Evolutionary conservation across 2,329 filamentous ascomycete species (phyloP), one percentile per base, ranked within the genome.

Genomic region (Xylaria sp.): DNA sequence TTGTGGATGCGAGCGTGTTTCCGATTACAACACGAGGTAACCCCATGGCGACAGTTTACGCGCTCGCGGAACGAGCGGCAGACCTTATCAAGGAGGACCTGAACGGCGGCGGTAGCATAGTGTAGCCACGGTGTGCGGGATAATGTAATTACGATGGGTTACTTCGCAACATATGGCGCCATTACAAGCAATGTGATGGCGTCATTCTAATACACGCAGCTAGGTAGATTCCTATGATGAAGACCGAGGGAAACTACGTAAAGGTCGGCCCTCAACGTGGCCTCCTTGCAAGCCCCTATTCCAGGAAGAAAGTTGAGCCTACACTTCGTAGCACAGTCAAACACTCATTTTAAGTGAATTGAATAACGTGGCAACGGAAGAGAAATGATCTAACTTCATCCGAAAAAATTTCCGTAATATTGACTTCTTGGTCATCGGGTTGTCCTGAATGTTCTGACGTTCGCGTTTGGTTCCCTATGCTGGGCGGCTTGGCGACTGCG

Each of bases 41-140:
- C n/a, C 50, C 50, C 13, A 52, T 52, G 50, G 20, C 50, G 10
- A 28, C 50, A 13, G 50, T 52, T 12, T 52, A 52, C 28, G 20
- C 50, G 20, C 23, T 52, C 12, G 20, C 50, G 10, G 50, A 52
- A 52, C 50, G 50, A 28, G 50, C 50, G 25, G 50, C 50, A 28
- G 50, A 52, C 50, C 15, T 52, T 15, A 52, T 52, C 50, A 52
- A 52, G 50, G 50, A 52, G 20, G 50, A 28, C 28, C 15, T 52
- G 23, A 28, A 52, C 13, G 20, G n/a, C n/a, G n/a, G n/a, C n/a
- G n/a, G 23, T 7, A 10, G 13, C 6, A 28, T 15, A 28, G 23
- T 10, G 2, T 28, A 52, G 50, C 23, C n/a, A n/a, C 23, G n/a
- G 18, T 9, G 18, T 20, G 20, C n/a, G 44, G n/a, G 44, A 48